A percentile compares a stretch with the other conserved stretches of the same genome.
phyloP scores from a whole-genome alignment of 2,329 filamentous ascomycete genomes.

The Epichloe typhina region DNA sequence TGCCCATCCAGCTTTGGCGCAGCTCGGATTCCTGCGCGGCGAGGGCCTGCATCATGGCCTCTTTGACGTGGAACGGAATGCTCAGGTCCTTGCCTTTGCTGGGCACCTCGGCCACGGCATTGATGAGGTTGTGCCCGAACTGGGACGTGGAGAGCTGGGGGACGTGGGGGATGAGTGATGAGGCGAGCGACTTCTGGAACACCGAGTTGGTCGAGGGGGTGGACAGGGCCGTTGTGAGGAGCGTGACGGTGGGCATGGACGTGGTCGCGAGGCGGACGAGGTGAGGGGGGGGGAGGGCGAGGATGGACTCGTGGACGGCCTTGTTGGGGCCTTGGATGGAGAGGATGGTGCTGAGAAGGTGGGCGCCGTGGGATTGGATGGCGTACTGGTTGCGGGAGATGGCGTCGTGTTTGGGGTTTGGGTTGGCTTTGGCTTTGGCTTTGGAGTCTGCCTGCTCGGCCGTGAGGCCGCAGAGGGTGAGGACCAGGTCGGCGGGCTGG shows the following conservation, averaged over 20 bases:
- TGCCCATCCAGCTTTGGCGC: conserved; percentile 39
- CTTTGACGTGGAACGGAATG: conserved; percentile 45
- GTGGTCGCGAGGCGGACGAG: conserved; percentile 51
- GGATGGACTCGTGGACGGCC: conserved; percentile 60
- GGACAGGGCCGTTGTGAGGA: conserved; percentile 37
- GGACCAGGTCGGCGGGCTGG: conserved; percentile 33
- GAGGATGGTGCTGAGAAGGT: conserved; percentile 72
- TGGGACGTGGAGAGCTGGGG: conserved; percentile 34
- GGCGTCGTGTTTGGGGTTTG: conserved; percentile 14
- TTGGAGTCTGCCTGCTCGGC: conserved; percentile 7
- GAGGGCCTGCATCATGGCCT: conserved; percentile 37
- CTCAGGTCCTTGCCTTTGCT: conserved; percentile 33
- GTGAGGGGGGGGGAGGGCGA: conserved; percentile 43
- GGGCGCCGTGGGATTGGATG: conserved; percentile 56
- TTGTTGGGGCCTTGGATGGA: conserved; percentile 56
- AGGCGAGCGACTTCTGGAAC: conserved; percentile 43
- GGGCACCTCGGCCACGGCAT: conserved; percentile 34
- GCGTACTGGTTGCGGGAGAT: conserved; percentile 41
- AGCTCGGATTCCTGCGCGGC: conserved; percentile 34
- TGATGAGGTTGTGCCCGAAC: conserved; percentile 38
- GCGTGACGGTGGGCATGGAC: conserved; percentile 33
- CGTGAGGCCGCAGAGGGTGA: conserved; percentile 34
- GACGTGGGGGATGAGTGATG: conserved; percentile 30
- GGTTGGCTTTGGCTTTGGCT: conserved; percentile 12
- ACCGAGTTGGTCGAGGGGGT: conserved; percentile 34